Conservation (phyloP, 306 rosid genomes). For the Malus domestica region DNA sequence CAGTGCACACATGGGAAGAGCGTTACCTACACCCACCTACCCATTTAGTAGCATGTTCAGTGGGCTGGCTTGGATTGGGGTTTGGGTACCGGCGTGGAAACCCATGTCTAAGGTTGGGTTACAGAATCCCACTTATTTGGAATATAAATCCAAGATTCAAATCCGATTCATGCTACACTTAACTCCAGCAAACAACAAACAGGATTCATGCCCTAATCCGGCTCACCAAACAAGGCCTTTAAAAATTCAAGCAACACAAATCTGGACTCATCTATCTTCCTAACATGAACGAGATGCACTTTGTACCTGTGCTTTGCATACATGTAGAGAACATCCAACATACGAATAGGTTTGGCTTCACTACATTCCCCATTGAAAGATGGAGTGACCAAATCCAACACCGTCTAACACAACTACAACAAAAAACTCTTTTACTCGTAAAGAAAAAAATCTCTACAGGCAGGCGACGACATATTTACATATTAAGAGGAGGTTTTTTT, state of each 20-base stretch:
- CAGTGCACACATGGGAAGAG: not conserved
- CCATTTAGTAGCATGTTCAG: too few species aligned
- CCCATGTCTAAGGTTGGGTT: not conserved
- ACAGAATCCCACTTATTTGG: too few species aligned
- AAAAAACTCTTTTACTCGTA: not conserved
- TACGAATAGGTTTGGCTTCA: not conserved
- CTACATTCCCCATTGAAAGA: not conserved
- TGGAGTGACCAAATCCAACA: not conserved
- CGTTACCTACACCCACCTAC: not conserved
- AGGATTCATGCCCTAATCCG: too few species aligned
- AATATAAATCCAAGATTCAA: too few species aligned
- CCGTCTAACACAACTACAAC: not conserved
- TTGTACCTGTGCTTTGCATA: not conserved
- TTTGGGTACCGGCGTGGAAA: not conserved
- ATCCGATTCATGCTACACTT: too few species aligned
- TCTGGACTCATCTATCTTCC: not conserved
- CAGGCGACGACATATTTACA: not conserved
- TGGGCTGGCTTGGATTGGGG: too few species aligned
- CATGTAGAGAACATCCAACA: not conserved
- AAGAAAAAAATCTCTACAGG: not conserved
- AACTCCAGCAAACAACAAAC: too few species aligned
- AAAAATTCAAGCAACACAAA: not conserved
- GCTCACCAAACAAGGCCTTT: not conserved
- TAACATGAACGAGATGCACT: not conserved
- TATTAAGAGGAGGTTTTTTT: not conserved